phyloP scores from a whole-genome alignment of 495 filamentous ascomycete species.

The Evansstolkia leycettana region DNA sequence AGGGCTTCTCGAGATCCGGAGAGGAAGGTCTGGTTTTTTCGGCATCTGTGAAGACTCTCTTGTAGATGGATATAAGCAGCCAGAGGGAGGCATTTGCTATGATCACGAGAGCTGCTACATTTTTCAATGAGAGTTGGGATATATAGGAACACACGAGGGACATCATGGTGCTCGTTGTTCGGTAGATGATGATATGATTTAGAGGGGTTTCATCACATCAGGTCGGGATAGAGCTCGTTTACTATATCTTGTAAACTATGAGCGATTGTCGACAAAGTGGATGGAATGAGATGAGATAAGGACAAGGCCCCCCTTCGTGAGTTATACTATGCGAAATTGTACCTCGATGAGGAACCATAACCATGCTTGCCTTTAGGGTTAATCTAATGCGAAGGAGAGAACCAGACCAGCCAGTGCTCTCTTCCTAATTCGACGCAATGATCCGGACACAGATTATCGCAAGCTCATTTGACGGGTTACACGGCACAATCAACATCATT shows the following conservation, averaged over 20 bases:
- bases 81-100: slow-evolving; percentile 14
- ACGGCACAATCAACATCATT: background rate
- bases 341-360: no score
- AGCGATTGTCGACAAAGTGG: no score
- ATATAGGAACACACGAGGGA: background rate
- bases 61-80: slow-evolving; percentile 8
- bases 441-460: background rate
- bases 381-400: slow-evolving; percentile 18
- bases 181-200: no score
- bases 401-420: background rate
- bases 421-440: background rate
- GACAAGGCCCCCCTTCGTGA: no score
- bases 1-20: slow-evolving; percentile 19
- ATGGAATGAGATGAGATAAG: no score
- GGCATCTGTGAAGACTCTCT: slow-evolving; percentile 6
- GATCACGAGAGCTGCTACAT: slow-evolving; percentile 12
- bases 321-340: background rate
- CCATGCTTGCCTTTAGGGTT: slow-evolving; percentile 15
- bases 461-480: no score
- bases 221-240: no score
- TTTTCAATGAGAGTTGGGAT: slow-evolving; percentile 3
- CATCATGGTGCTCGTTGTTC: no score
- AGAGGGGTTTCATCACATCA: no score
- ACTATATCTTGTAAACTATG: no score
- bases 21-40: slow-evolving; percentile 8